Evolutionary conservation across 2,329 filamentous ascomycete genomes (phyloP).

Genomic region (Paraconiothyrium sp.): DNA sequence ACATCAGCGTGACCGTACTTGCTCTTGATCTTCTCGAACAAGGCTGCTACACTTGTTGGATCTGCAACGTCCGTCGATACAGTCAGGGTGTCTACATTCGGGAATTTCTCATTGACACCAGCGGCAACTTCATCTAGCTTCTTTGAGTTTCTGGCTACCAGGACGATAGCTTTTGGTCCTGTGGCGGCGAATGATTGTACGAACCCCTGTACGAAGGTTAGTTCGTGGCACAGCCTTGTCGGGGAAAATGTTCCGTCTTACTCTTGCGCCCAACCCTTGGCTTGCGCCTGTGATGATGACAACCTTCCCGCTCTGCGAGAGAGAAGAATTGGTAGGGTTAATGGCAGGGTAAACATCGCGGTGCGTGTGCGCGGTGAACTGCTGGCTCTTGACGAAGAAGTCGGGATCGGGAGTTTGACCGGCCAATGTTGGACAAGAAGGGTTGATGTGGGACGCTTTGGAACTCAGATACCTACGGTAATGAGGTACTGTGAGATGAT

Average conservation of each 20-base stretch:
- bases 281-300: constrained; percentile 55
- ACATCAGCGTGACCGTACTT: constrained; percentile 35
- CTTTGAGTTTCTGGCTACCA: constrained; percentile 41
- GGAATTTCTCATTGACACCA: constrained; percentile 41
- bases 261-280: constrained; percentile 50
- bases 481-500: not conserved
- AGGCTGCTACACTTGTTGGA: constrained; percentile 28
- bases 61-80: constrained; percentile 43
- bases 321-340: constrained; percentile 44
- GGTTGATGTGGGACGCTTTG: constrained; percentile 40
- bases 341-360: constrained; percentile 53
- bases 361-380: constrained; percentile 35
- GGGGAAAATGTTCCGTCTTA: constrained; percentile 34
- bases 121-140: constrained; percentile 39
- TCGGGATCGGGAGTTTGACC: constrained; percentile 30
- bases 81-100: constrained; percentile 40
- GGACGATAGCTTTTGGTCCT: constrained; percentile 46
- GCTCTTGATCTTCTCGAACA: constrained; percentile 33
- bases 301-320: constrained; percentile 50
- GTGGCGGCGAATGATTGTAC: constrained; percentile 50
- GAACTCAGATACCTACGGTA: no score
- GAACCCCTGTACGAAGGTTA: constrained; percentile 31
- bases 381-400: constrained; percentile 27
- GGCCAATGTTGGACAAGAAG: constrained; percentile 35
- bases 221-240: not conserved